These are phyloP conservation scores for Bruguiera hainesii DNA, from an alignment of 441 rosid species.

Conservation along the genomic window DNA sequence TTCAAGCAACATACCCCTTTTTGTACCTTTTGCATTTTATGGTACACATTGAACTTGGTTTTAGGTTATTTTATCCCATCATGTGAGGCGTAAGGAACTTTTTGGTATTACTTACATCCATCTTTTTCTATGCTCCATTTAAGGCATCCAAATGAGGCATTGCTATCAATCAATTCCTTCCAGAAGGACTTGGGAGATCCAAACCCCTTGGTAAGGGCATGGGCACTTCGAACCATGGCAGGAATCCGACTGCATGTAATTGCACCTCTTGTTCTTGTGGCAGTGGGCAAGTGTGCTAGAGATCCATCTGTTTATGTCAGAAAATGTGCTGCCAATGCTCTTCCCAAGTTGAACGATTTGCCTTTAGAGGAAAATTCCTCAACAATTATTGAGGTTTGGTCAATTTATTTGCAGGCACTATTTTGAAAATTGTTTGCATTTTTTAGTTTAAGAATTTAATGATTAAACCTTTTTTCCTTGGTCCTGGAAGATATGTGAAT, in stretches of 20 bases:
- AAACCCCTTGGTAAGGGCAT: constrained; percentile 89
- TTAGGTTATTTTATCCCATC: constrained; percentile 1
- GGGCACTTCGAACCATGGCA: constrained; percentile 97
- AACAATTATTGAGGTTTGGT: constrained; percentile 70
- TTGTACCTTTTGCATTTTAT: not conserved
- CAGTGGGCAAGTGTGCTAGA: constrained; percentile 77
- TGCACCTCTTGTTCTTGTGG: constrained; percentile 83
- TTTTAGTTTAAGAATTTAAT: not conserved
- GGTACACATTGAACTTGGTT: not conserved
- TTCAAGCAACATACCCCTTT: too few relatives aligned
- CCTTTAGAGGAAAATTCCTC: constrained; percentile 70
- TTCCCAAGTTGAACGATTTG: constrained; percentile 87
- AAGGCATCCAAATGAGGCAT: constrained; percentile 97
- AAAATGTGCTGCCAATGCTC: constrained; percentile 95
- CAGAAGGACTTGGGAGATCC: constrained; percentile 96
- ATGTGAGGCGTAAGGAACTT: constrained; percentile 1
- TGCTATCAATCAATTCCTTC: constrained; percentile 86
- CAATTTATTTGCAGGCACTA: constrained; percentile 2
- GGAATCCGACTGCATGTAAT: constrained; percentile 86
- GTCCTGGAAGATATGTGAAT: not conserved
- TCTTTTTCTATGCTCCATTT: constrained; percentile 19
- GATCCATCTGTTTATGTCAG: constrained; percentile 93
- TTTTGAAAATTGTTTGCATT: not conserved
- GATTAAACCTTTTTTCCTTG: not conserved
- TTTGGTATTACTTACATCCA: constrained; percentile 2